phyloP scores from a whole-genome alignment of 2,329 filamentous ascomycete genomes.

The Cladosporium sp. region DNA sequence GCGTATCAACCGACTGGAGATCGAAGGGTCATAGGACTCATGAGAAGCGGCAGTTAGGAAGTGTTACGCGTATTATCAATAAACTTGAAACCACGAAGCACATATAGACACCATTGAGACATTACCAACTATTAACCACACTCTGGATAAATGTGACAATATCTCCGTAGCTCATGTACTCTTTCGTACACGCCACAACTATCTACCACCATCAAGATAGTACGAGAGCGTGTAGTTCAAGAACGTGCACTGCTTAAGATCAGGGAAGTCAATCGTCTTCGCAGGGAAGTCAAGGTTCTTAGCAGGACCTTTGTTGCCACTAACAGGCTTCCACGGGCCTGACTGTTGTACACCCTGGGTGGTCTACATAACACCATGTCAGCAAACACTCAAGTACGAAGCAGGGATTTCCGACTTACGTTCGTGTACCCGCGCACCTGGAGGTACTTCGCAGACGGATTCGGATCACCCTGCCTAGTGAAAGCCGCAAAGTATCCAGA shows the following conservation, averaged over 20 bases:
- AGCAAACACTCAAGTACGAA: neutral
- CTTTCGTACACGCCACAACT: neutral
- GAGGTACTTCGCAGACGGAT: constrained; percentile 49
- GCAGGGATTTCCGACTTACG: constrained; percentile 26
- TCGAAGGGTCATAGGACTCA: no score
- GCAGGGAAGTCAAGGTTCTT: constrained; percentile 52
- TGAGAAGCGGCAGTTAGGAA: no score
- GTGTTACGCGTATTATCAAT: no score
- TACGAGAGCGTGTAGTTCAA: constrained; percentile 49
- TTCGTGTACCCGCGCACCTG: constrained; percentile 49
- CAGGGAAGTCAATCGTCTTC: constrained; percentile 46
- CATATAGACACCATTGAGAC: neutral
- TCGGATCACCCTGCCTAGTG: constrained; percentile 52
- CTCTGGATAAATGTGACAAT: neutral
- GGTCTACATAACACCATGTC: constrained; percentile 3
- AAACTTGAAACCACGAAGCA: neutral
- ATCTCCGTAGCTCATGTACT: neutral
- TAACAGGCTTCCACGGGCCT: constrained; percentile 41
- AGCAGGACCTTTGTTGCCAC: constrained; percentile 39
- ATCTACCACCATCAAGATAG: constrained; percentile 38
- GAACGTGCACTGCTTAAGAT: constrained; percentile 53
- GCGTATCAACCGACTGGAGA: no score
- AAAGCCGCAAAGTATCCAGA: constrained; percentile 55
- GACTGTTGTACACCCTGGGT: constrained; percentile 43
- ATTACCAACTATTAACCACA: neutral